Evolutionary conservation across 2,329 filamentous ascomycete species (phyloP), one percentile per base, ranked within the genome.

Genomic region (Microsporum ferrugineum): DNA sequence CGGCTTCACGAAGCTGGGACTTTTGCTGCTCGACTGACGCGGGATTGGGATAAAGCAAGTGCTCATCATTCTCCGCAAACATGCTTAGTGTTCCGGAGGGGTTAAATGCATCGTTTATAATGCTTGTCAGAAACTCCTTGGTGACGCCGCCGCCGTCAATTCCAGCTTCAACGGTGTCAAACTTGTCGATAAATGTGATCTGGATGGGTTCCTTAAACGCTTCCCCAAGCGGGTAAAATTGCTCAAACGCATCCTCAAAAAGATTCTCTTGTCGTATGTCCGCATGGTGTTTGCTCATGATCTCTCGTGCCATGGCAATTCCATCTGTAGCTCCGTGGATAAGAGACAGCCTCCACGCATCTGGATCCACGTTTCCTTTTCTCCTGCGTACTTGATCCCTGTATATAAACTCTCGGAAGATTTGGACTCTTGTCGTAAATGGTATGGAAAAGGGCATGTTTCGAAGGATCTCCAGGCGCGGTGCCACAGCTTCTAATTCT

Each of bases 391-490:
- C 73, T 71, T 94, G 90, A 73, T 99, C 94, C 3, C 91, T 78
- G 34, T 83, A 76, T n/a, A 97, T 88, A 68, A 97, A 97, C 69
- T 96, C 85, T 34, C 91, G 84, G 73, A 99, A 97, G 29, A 97
- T 92, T 70, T 91, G 85, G 3, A 99, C 94, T 55, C 94, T 81
- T 0, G 89, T 94, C 41, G 89, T 84, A 68, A 99, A 99, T 0
- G 92, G 94, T 51, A 99, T 94, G 66, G 92, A 88, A 71, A 97
- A 99, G 0, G 94, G 94, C 86, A 99, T 95, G 69, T 97, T 95
- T 66, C 94, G 87, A 58, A 99, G 75, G 3, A 99, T 88, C 69
- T 96, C 91, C 7, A 96, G 78, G 66, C 92, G 87, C 0, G 94
- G 92, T 0, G 88, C 89, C 63, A 96, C 84, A 12, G 87, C 82